Percentiles rank a stretch among this genome's conserved stretches.
Evolutionary conservation across 192 early-diverging fungal species (phyloP).

Genomic region (Spizellomyces punctatus): DNA sequence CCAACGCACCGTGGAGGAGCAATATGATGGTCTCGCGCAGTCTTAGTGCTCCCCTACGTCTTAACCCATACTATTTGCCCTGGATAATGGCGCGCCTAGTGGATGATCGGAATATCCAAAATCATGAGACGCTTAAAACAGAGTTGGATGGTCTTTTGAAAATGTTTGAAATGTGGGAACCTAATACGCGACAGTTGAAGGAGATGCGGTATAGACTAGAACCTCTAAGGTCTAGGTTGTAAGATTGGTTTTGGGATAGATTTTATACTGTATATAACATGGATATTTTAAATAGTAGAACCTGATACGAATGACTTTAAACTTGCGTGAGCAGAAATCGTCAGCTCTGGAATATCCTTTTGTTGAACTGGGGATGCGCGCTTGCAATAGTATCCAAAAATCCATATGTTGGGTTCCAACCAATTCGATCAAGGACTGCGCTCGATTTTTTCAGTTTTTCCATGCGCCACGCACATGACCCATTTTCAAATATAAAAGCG

Average conservation of each 20-base stretch:
- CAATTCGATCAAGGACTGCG: no score
- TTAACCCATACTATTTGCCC: slow-evolving; percentile 91
- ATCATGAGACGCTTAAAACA: slow-evolving; percentile 43
- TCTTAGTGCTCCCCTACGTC: slow-evolving; percentile 66
- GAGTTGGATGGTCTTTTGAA: slow-evolving; percentile 70
- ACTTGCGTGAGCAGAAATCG: no score
- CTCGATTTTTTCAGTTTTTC: no score
- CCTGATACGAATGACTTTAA: no score
- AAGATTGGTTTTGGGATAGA: neutral
- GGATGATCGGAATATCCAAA: slow-evolving; percentile 66
- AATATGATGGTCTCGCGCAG: slow-evolving; percentile 18
- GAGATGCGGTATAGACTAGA: slow-evolving; percentile 94
- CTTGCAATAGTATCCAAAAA: no score
- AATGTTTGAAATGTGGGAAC: slow-evolving; percentile 83
- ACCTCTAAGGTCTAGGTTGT: slow-evolving; percentile 59
- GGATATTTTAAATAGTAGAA: no score
- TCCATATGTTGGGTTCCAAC: no score
- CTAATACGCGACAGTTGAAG: slow-evolving; percentile 65
- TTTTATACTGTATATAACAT: no score
- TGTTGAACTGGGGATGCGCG: no score
- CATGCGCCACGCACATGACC: no score
- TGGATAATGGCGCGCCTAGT: slow-evolving; percentile 90
- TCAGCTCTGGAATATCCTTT: no score
- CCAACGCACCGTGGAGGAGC: slow-evolving; percentile 8
- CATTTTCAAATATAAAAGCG: no score